Evolutionary conservation across 1,284 basidiomycete genomes (phyloP), one percentile per base, ranked within the genome.

Genomic region (Trichosporon sp.): DNA sequence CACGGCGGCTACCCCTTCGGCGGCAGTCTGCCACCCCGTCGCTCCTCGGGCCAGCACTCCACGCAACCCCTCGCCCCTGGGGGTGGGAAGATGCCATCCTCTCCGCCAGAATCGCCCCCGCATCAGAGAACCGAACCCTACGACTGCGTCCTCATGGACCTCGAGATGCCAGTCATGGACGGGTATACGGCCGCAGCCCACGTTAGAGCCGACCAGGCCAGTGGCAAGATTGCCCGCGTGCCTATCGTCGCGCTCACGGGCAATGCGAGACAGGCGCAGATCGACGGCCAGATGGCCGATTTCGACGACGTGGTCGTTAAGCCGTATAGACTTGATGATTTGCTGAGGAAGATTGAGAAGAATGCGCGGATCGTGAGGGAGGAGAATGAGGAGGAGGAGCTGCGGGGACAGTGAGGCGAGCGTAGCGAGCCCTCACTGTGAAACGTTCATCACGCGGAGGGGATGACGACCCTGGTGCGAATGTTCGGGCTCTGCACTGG

Each of bases 141-240:
- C 66, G 75, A 80, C 58, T 74, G 73, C 40, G 67, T 78, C 16
- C 67, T 81, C 23, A 78, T 80, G 74, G 80, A 81, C 60, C 67
- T 78, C 7, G 78, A 78, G 56, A 79, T 80, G 78, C 78, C 79
- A 14, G 69, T 69, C 29, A 69, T 69, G 68, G 65, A 69, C 65
- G 68, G 68, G 6, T 66, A 70, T 40, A 63, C 63, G 11, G 64
- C 70, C 1, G 59, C 64, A 10, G 32, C 40, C 10, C 33, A 23
- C 0, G 58, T 70, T 10, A 65, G 70, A 6, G 59, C 33, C 21
- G 61, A 64, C 29, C 69, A 70, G 52, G 49, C 34, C 0, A 29
- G 33, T 19, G 67, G 68, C 6, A 23, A 62, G 9, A 52, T 65
- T 1, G 33, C 10, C 1, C 40, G 49, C 4, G 34, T 57, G 4